Conservation (phyloP, 306 rosid species). For the Glycine tomentella region DNA sequence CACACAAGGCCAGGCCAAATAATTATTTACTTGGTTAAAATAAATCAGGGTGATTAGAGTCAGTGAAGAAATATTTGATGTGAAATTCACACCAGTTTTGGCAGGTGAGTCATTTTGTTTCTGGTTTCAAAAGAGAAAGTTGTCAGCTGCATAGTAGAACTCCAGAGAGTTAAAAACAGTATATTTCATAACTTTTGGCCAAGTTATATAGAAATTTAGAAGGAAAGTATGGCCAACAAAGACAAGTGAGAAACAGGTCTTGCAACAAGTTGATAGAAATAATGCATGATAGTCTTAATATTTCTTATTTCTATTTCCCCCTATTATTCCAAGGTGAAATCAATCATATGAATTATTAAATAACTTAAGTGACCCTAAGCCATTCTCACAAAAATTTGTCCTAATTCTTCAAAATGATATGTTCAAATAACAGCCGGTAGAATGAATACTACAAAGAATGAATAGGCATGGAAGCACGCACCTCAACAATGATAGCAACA, state of each 20-base stretch:
- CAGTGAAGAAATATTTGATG: background rate
- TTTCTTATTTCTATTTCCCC: background rate
- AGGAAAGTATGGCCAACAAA: background rate
- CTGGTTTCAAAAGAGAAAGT: background rate
- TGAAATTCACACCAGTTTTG: slow-evolving; percentile 28
- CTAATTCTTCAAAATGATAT: slow-evolving; percentile 7
- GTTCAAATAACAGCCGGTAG: slow-evolving; percentile 14
- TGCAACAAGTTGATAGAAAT: background rate
- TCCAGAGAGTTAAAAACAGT: background rate
- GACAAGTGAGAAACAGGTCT: background rate
- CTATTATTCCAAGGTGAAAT: slow-evolving; percentile 28
- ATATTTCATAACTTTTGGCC: background rate
- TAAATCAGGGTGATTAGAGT: slow-evolving; percentile 5
- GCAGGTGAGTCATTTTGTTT: slow-evolving; percentile 8
- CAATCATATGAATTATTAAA: slow-evolving; percentile 14
- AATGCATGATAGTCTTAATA: slow-evolving; percentile 8
- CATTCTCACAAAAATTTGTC: slow-evolving; percentile 26
- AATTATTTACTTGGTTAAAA: slow-evolving; percentile 12
- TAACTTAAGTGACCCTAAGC: slow-evolving; percentile 14
- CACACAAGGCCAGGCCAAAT: background rate
- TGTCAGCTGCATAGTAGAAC: background rate
- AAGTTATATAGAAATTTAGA: background rate
- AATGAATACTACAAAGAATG: slow-evolving; percentile 20
- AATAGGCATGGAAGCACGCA: slow-evolving; percentile 40
- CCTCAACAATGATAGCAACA: slow-evolving; percentile 79